Evolutionary conservation across 2,329 filamentous ascomycete species (phyloP).

Genomic region (Talaromyces sp.): DNA sequence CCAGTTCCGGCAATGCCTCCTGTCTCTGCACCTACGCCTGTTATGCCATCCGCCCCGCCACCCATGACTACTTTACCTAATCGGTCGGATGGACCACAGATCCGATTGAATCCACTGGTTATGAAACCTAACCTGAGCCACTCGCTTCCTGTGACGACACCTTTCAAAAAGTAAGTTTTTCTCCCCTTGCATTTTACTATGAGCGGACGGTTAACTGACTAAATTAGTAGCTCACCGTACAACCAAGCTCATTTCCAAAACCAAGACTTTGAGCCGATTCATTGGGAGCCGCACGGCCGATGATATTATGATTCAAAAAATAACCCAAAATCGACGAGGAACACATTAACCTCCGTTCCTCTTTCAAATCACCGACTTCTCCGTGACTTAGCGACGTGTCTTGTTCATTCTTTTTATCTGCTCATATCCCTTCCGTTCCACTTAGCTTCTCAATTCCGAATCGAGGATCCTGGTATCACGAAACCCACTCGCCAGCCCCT

Average conservation of each 20-base stretch:
- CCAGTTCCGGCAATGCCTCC: conserved; percentile 24
- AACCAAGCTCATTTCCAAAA: conserved; percentile 52
- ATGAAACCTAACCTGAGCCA: conserved; percentile 45
- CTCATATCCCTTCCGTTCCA: too few relatives aligned
- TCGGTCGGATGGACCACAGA: conserved; percentile 42
- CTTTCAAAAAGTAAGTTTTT: conserved; percentile 45
- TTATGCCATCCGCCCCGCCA: conserved; percentile 30
- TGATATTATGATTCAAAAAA: conserved; percentile 8
- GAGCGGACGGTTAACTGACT: background rate
- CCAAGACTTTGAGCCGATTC: conserved; percentile 49
- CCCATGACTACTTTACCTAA: conserved; percentile 38
- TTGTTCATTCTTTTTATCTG: too few relatives aligned
- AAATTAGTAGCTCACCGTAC: conserved; percentile 42
- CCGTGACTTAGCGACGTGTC: too few relatives aligned
- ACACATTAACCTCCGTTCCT: too few relatives aligned
- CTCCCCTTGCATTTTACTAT: background rate
- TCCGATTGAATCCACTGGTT: conserved; percentile 46
- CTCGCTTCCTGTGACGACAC: conserved; percentile 43
- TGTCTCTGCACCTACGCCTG: conserved; percentile 32
- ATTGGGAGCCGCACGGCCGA: conserved; percentile 48
- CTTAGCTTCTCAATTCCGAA: too few relatives aligned
- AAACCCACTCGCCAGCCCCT: background rate
- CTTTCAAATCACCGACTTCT: too few relatives aligned
- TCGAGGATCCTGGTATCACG: too few relatives aligned
- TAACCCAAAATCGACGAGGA: background rate